Evolutionary conservation across 2,329 filamentous ascomycete genomes (phyloP).

Genomic region (Acrocalymma vagum): DNA sequence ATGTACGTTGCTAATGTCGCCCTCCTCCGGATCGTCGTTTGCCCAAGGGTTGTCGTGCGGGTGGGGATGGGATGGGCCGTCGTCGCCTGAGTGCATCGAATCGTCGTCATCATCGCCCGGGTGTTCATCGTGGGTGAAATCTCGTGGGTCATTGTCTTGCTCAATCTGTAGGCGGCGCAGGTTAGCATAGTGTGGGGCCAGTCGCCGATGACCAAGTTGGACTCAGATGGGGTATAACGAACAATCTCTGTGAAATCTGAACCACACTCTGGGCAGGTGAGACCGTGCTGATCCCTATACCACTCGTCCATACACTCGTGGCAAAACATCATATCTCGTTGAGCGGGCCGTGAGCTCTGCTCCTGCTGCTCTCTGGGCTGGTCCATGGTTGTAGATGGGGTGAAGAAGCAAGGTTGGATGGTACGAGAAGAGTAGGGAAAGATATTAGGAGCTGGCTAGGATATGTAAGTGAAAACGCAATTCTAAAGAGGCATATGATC

Average conservation of each 20-base stretch:
- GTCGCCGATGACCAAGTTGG: slow-evolving; percentile 1
- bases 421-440: slow-evolving; percentile 6
- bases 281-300: slow-evolving; percentile 73
- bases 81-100: slow-evolving; percentile 37
- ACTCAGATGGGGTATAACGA: slow-evolving; percentile 48
- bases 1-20: slow-evolving; percentile 57
- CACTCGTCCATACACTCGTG: slow-evolving; percentile 84
- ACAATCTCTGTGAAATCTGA: slow-evolving; percentile 89
- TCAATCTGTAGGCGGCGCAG: slow-evolving; percentile 51
- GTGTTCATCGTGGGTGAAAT: slow-evolving; percentile 36
- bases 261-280: slow-evolving; percentile 79
- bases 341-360: slow-evolving; percentile 28
- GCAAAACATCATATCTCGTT: slow-evolving; percentile 80
- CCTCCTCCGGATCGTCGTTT: slow-evolving; percentile 59
- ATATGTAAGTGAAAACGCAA: slow-evolving; percentile 9
- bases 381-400: slow-evolving; percentile 29
- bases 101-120: slow-evolving; percentile 40
- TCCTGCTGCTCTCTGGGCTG: slow-evolving; percentile 25
- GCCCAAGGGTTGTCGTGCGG: slow-evolving; percentile 60
- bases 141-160: slow-evolving; percentile 70
- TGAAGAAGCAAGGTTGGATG: slow-evolving; percentile 5
- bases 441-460: slow-evolving; percentile 11
- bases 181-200: slow-evolving; percentile 24
- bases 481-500: slow-evolving; percentile 2
- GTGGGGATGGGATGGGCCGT: slow-evolving; percentile 31